These are phyloP conservation scores for Phanerochaete sordida DNA, from an alignment of 768 basidiomycete species.

Conservation along the genomic window DNA sequence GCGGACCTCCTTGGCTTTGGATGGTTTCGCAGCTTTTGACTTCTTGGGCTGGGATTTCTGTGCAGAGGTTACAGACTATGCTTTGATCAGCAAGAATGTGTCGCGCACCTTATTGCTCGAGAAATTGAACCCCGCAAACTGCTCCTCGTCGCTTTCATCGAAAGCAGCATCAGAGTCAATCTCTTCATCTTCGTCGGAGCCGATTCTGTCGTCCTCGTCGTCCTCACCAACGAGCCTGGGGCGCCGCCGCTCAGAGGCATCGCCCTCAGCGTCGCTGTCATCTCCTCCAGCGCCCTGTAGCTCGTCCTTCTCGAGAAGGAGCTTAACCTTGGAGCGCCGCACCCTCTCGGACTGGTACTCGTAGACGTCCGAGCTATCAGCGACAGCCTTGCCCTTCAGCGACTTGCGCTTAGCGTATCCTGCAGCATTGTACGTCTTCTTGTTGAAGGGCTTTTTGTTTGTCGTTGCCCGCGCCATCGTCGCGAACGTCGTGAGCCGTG, in stretches of 20 bases:
- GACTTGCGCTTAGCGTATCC: slow-evolving; percentile 52
- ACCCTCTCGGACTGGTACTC: slow-evolving; percentile 53
- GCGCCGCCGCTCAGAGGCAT: slow-evolving; percentile 24
- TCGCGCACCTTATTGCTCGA: slow-evolving; percentile 32
- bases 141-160: slow-evolving; percentile 79
- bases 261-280: slow-evolving; percentile 24
- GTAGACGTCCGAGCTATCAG: slow-evolving; percentile 51
- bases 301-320: slow-evolving; percentile 60
- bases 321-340: slow-evolving; percentile 47
- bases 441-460: not conserved
- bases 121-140: slow-evolving; percentile 60
- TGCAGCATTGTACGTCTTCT: slow-evolving; percentile 37
- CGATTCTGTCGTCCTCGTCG: slow-evolving; percentile 73
- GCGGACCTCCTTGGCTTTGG: slow-evolving; percentile 32
- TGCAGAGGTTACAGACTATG: not conserved
- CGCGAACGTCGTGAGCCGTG: not conserved
- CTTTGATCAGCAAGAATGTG: not conserved
- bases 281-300: slow-evolving; percentile 27
- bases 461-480: not conserved
- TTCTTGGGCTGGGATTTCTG: slow-evolving; percentile 23
- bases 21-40: slow-evolving; percentile 17
- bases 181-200: slow-evolving; percentile 67
- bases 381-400: slow-evolving; percentile 35
- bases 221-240: slow-evolving; percentile 49
- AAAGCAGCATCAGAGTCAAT: slow-evolving; percentile 83